Conservation (phyloP, 2,329 filamentous ascomycete genomes). For the Polytolypa hystricis region DNA sequence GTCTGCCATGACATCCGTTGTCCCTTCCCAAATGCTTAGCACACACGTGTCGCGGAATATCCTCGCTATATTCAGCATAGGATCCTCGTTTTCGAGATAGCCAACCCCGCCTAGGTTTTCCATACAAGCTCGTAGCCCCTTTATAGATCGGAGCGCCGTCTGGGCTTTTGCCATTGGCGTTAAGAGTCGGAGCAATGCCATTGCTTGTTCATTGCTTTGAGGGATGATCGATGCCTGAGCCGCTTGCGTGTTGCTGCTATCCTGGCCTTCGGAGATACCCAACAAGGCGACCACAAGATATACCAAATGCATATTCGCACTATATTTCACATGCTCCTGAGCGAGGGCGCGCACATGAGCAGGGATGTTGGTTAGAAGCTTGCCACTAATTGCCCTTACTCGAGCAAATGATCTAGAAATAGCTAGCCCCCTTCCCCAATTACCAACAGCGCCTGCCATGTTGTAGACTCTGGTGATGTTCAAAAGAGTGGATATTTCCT, state of each 20-base stretch:
- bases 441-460: constrained; percentile 26
- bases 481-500: constrained; percentile 56
- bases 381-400: constrained; percentile 27
- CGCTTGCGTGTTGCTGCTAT: constrained; percentile 10
- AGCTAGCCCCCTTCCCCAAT: constrained; percentile 29
- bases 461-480: constrained; percentile 49
- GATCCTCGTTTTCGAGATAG: constrained; percentile 33
- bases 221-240: constrained; percentile 15
- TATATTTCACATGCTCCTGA: constrained; percentile 28
- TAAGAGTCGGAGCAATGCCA: constrained; percentile 20
- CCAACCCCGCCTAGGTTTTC: constrained; percentile 23
- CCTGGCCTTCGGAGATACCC: constrained; percentile 22
- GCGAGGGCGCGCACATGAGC: constrained; percentile 32
- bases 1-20: constrained; percentile 54
- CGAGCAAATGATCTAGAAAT: constrained; percentile 33
- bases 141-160: constrained; percentile 15
- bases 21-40: constrained; percentile 59
- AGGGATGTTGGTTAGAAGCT: constrained; percentile 28
- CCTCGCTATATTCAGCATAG: constrained; percentile 54
- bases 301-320: constrained; percentile 26
- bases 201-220: constrained; percentile 10
- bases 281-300: constrained; percentile 28
- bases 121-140: constrained; percentile 19
- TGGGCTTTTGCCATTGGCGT: constrained; percentile 25
- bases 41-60: constrained; percentile 55